A percentile compares a stretch with the other conserved stretches of the same genome.
phyloP scores from a whole-genome alignment of 2,329 filamentous ascomycete species.

The Fusarium begoniae region DNA sequence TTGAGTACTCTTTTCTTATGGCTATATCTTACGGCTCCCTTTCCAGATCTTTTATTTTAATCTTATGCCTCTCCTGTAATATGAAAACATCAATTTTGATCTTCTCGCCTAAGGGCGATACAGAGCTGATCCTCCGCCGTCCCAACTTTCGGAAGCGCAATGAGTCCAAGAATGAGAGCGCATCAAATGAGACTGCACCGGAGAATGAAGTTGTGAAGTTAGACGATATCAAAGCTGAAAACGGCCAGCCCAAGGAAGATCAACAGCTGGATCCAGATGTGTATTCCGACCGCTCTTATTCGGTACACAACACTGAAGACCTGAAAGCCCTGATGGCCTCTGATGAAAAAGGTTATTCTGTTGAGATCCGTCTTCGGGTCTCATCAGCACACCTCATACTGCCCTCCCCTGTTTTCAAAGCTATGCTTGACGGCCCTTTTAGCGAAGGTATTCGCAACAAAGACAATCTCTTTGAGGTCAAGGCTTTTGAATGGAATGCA shows the following conservation, averaged over 20 bases:
- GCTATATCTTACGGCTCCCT: not conserved
- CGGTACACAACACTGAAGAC: not conserved
- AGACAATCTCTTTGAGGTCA: not conserved
- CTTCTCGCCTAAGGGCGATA: not conserved
- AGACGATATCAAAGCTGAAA: not conserved
- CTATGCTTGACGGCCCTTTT: not conserved
- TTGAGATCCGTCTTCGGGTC: not conserved
- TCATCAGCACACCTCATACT: not conserved
- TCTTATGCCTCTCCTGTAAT: rapidly evolving
- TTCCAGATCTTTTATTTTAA: rapidly evolving
- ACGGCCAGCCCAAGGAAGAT: not conserved
- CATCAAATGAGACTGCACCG: not conserved
- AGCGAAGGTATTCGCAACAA: not conserved
- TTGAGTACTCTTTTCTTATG: not conserved
- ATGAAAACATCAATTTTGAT: not conserved
- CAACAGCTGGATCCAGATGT: not conserved
- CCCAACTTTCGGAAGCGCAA: not conserved
- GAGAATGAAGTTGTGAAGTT: not conserved
- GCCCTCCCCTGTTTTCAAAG: not conserved
- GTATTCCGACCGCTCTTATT: not conserved
- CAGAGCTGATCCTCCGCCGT: not conserved
- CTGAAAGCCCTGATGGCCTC: not conserved
- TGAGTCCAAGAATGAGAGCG: not conserved
- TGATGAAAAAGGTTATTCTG: not conserved
- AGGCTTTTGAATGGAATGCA: not conserved